phyloP scores from a whole-genome alignment of 2,329 filamentous ascomycete species.

The Colletotrichum orbiculare region DNA sequence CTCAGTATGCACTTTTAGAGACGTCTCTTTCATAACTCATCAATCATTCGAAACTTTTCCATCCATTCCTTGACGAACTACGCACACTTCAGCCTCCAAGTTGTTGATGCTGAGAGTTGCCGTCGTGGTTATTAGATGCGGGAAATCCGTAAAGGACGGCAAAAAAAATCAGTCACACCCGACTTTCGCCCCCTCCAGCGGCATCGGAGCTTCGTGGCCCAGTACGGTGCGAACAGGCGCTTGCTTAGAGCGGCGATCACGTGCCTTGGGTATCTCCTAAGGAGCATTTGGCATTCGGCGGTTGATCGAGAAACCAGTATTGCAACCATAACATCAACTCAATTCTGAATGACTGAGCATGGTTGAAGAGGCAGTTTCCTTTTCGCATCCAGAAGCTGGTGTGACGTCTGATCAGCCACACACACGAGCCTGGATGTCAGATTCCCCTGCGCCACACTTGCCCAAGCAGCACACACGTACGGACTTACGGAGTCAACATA shows the following conservation, averaged over 20 bases:
- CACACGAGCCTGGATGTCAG: background rate
- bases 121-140: no score
- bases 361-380: no score
- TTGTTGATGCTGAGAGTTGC: no score
- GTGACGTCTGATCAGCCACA: constrained; percentile 26
- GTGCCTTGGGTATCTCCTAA: constrained; percentile 1
- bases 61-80: no score
- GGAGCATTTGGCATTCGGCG: no score
- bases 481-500: constrained; percentile 6
- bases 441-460: constrained; percentile 21
- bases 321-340: background rate
- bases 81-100: no score
- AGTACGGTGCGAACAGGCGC: constrained; percentile 8
- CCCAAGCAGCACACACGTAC: background rate
- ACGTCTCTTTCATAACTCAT: no score
- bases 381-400: background rate
- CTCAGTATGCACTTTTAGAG: no score
- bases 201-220: constrained; percentile 32
- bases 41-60: no score
- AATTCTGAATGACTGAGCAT: no score
- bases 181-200: constrained; percentile 30
- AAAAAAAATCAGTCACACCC: no score
- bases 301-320: background rate
- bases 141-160: no score
- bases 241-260: constrained; percentile 21